A percentile compares a stretch with the other conserved stretches of the same genome.
These are phyloP conservation scores for Salix arbutifolia DNA, from an alignment of 345 rosid genomes.

Conservation along the genomic window DNA sequence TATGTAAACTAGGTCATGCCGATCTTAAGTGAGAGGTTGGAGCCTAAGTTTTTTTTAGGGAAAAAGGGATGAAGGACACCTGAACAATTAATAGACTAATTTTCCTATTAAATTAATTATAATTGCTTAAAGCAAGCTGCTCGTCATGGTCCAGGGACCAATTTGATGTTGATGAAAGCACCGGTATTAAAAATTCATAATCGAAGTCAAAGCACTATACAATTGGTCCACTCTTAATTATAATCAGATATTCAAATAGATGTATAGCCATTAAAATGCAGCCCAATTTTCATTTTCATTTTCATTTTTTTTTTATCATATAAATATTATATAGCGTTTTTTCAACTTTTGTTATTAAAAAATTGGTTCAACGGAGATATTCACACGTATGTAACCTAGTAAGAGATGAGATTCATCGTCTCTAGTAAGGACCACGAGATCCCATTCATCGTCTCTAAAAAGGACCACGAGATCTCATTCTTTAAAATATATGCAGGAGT, in stretches of 20 bases:
- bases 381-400: slow-evolving; percentile 13
- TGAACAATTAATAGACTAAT: no score
- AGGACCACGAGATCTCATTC: slow-evolving; percentile 16
- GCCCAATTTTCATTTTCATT: no score
- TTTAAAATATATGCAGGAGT: slow-evolving; percentile 1
- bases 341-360: slow-evolving; percentile 14
- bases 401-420: slow-evolving; percentile 19
- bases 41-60: no score
- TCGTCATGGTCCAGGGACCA: slow-evolving; percentile 7
- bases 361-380: slow-evolving; percentile 7
- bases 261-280: neutral
- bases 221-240: slow-evolving; percentile 12
- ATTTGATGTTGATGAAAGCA: slow-evolving; percentile 21
- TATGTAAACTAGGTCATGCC: no score
- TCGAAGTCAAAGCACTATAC: slow-evolving; percentile 30
- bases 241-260: neutral
- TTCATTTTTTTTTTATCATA: no score
- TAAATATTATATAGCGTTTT: no score
- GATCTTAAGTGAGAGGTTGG: no score
- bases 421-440: slow-evolving; percentile 3
- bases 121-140: neutral
- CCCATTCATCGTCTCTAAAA: slow-evolving; percentile 15
- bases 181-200: slow-evolving; percentile 15
- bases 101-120: neutral
- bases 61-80: no score